Conservation (phyloP, 345 rosid genomes). For the Gynandropsis gynandra region DNA sequence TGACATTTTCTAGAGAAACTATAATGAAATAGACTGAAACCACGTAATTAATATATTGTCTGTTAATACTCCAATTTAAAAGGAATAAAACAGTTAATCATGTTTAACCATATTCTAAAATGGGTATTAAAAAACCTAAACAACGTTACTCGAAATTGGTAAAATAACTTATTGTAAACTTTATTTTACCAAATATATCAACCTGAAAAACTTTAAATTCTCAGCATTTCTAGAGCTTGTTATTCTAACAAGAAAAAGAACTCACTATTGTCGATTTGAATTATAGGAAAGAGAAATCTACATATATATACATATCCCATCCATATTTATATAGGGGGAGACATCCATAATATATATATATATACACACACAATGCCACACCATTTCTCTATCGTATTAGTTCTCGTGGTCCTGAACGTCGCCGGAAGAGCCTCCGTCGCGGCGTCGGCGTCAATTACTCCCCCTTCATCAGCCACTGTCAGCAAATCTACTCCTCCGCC, state of each 20-base stretch:
- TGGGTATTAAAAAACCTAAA: too few species aligned
- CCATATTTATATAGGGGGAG: not conserved
- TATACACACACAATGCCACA: constrained; percentile 10
- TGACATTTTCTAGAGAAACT: too few species aligned
- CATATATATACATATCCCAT: not conserved
- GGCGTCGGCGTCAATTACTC: constrained; percentile 18
- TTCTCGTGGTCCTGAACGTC: constrained; percentile 13
- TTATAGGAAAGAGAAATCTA: not conserved
- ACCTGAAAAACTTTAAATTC: not conserved
- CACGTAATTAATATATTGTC: too few species aligned
- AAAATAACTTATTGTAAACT: constrained; percentile 2
- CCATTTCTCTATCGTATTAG: constrained; percentile 1
- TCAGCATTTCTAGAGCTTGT: too few species aligned
- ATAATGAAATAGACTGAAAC: too few species aligned
- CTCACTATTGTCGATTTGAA: not conserved
- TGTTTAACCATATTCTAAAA: constrained; percentile 10
- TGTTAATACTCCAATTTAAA: too few species aligned
- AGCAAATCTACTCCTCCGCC: not conserved
- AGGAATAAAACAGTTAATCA: too few species aligned
- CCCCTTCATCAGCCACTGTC: constrained; percentile 11
- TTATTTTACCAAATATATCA: not conserved
- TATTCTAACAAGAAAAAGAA: too few species aligned
- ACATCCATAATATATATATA: not conserved
- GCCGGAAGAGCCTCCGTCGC: constrained; percentile 12
- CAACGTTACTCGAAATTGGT: not conserved